Percentiles rank a stretch among this genome's conserved stretches.
These are phyloP conservation scores for Linnemannia zychae DNA, from an alignment of 192 early-diverging fungal species.

Conservation along the genomic window DNA sequence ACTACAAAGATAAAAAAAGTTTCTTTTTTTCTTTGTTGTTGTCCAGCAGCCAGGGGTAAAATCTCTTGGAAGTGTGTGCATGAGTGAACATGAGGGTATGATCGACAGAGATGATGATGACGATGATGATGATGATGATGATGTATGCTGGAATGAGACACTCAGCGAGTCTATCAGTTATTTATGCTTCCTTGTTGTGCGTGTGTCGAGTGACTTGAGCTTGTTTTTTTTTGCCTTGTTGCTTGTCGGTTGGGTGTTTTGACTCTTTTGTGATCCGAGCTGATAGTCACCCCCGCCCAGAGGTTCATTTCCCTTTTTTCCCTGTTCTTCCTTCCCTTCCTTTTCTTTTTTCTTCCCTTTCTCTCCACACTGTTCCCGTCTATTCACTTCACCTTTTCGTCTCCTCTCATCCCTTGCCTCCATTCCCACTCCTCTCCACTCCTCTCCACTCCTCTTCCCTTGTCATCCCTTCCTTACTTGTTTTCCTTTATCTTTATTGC, in stretches of 20 bases:
- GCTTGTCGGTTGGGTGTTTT: not conserved
- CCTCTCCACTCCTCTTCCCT: not conserved
- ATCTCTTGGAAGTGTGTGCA: too few relatives aligned
- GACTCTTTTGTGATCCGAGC: not conserved
- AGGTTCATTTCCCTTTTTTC: not conserved
- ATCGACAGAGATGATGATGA: too few relatives aligned
- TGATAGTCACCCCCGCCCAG: not conserved
- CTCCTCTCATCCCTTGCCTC: not conserved
- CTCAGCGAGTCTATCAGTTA: not conserved
- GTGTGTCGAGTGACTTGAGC: conserved; percentile 3
- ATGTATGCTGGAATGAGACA: too few relatives aligned
- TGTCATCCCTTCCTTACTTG: not conserved
- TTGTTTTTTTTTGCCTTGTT: not conserved
- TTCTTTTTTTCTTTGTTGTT: too few relatives aligned
- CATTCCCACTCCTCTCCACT: not conserved
- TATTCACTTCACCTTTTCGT: not conserved
- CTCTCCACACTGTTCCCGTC: not conserved
- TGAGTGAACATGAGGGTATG: too few relatives aligned
- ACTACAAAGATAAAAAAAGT: too few relatives aligned
- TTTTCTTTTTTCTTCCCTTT: conserved; percentile 10
- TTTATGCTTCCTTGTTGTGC: too few relatives aligned
- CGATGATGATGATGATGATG: too few relatives aligned
- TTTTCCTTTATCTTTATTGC: not conserved
- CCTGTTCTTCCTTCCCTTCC: not conserved
- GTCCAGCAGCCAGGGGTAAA: too few relatives aligned